phyloP scores from a whole-genome alignment of 345 rosid species.

The Salix brachista region DNA sequence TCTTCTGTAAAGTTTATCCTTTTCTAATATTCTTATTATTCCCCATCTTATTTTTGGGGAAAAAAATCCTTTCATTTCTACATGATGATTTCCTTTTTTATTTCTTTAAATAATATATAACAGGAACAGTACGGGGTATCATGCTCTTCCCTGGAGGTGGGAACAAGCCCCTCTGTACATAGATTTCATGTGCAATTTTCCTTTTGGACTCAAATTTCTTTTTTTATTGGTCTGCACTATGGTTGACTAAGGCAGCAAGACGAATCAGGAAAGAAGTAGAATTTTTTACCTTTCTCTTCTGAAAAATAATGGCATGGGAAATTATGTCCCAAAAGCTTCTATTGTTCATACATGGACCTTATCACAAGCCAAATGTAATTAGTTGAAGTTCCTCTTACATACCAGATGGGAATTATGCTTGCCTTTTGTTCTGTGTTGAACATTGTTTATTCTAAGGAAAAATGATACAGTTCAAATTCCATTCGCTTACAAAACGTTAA shows the following conservation, averaged over 20 bases:
- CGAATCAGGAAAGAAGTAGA: neutral
- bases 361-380: neutral
- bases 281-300: neutral
- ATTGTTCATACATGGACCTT: neutral
- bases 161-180: slow-evolving; percentile 54
- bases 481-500: neutral
- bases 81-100: neutral
- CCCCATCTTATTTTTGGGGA: neutral
- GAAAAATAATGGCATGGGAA: neutral
- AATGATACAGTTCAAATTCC: neutral
- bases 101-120: slow-evolving; percentile 1
- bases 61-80: neutral
- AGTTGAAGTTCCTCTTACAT: neutral
- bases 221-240: neutral
- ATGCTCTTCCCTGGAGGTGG: slow-evolving; percentile 43
- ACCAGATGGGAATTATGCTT: neutral
- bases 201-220: neutral
- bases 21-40: neutral
- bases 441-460: neutral
- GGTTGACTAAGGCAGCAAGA: neutral
- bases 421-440: neutral
- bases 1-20: neutral
- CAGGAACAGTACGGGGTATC: slow-evolving; percentile 72
- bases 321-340: neutral
- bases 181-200: slow-evolving; percentile 66